phyloP scores from a whole-genome alignment of 192 early-diverging fungal genomes.

The Globomyces pollinis-pini region DNA sequence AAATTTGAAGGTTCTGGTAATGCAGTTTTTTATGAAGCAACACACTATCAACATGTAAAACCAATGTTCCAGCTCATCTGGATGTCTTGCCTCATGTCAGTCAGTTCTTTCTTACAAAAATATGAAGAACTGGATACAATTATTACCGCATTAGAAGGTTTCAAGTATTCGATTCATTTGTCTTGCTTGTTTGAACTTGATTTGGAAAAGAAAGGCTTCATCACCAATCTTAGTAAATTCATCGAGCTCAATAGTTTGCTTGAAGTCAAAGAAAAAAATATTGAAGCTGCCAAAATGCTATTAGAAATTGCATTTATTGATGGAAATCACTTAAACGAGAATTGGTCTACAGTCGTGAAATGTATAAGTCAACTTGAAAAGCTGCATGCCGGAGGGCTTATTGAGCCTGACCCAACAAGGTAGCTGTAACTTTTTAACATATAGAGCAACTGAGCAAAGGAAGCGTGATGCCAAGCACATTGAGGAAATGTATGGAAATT shows the following conservation, averaged over 20 bases:
- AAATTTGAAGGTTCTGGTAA: neutral
- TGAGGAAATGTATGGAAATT: conserved; percentile 3
- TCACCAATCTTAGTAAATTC: conserved; percentile 71
- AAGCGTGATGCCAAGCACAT: conserved; percentile 6
- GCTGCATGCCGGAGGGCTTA: conserved; percentile 46
- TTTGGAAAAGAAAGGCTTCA: conserved; percentile 67
- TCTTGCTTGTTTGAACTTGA: conserved; percentile 62
- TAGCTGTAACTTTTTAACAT: too few species aligned
- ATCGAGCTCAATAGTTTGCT: conserved; percentile 56
- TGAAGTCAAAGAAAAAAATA: conserved; percentile 73
- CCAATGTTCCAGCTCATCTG: conserved; percentile 73
- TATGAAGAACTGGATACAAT: conserved; percentile 54
- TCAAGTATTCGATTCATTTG: conserved; percentile 64
- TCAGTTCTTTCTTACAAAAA: conserved; percentile 64
- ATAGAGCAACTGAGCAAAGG: neutral
- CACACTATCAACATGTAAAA: conserved; percentile 64
- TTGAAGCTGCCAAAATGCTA: conserved; percentile 68
- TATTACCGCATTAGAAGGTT: conserved; percentile 41
- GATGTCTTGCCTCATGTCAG: conserved; percentile 63
- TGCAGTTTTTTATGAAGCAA: conserved; percentile 18
- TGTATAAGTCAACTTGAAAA: conserved; percentile 72
- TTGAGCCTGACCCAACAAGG: conserved; percentile 22
- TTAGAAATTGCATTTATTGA: conserved; percentile 55
- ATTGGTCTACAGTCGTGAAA: conserved; percentile 64
- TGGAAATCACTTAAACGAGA: conserved; percentile 21